Evolutionary conservation across 441 rosid species (phyloP), one percentile per base, ranked within the genome.

Genomic region (Euphorbia schlechtendalii): DNA sequence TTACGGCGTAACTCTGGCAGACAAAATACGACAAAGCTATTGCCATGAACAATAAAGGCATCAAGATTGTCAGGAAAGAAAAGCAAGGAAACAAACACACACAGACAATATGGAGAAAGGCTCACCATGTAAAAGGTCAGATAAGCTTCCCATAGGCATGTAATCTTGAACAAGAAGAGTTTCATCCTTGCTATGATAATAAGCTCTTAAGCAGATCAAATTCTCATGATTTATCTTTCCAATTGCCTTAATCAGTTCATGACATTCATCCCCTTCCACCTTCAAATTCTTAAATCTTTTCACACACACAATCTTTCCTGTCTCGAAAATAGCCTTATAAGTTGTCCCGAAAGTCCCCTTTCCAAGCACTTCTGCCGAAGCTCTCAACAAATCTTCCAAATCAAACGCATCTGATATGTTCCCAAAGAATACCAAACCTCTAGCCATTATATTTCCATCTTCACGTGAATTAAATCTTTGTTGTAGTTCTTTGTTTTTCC

Each of bases 361-460:
- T 36, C 99, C 99, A 49, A 94, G 59, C 64, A 94, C 99, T 78
- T 94, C 99, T 0, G 99, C 99, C 0, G 99, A 94, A 61, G 98
- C 99, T 73, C 87, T 74, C 81, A 94, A 72, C 78, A 94, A 64
- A 69, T 94, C 98, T 77, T 94, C 99, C 78, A 94, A 78, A 67
- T 87, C 96, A 62, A 91, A 94, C 59, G 72, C 75, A 59, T 68
- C 77, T 1, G 72, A 61, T 0, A 83, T 69, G n/a, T 77, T 83
- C 59, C 96, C 94, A 43, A 94, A 84, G 79, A 90, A 94, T 66
- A 85, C 84, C 73, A 94, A 53, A 25, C 74, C 84, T 74, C 80
- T 88, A 58, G 63, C 65, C 61, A 80, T 86, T 1, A 74, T 69
- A 3, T 67, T 62, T 61, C 69, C 78, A 36, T 54, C 59, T 57